Evolutionary conservation across 306 rosid species (phyloP).

Genomic region (Cajanus cajan): DNA sequence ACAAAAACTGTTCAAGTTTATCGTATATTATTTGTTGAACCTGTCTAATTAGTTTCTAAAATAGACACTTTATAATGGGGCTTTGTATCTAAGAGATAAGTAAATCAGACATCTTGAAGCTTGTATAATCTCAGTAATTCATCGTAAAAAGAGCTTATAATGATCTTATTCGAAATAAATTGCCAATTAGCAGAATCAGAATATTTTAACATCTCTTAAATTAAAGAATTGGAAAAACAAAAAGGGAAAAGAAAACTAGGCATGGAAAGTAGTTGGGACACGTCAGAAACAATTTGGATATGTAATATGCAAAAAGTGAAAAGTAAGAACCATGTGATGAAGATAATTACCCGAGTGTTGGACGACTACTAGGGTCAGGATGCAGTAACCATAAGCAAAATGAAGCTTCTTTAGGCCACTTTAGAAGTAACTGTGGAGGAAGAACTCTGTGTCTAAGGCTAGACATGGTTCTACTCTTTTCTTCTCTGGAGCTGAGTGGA

Average conservation of each 20-base stretch:
- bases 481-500: slow-evolving; percentile 84
- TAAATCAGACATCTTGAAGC: background rate
- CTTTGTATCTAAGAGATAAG: background rate
- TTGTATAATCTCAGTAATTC: background rate
- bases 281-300: slow-evolving; percentile 12
- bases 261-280: background rate
- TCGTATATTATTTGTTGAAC: background rate
- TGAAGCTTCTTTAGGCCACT: slow-evolving; percentile 98
- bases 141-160: background rate
- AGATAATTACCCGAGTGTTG: slow-evolving; percentile 66
- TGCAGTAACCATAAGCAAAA: slow-evolving; percentile 95
- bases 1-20: background rate
- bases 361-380: slow-evolving; percentile 88
- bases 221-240: background rate
- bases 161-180: background rate
- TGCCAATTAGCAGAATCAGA: background rate
- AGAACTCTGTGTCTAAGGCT: slow-evolving; percentile 95
- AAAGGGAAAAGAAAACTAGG: background rate
- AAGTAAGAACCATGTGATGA: background rate
- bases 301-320: slow-evolving; percentile 21
- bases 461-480: slow-evolving; percentile 83
- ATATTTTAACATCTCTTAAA: background rate
- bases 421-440: slow-evolving; percentile 94
- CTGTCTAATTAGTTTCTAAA: background rate
- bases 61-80: background rate